Base-by-base conservation (phyloP, 2,329 filamentous ascomycete species). In the Penicillium sp. region DNA sequence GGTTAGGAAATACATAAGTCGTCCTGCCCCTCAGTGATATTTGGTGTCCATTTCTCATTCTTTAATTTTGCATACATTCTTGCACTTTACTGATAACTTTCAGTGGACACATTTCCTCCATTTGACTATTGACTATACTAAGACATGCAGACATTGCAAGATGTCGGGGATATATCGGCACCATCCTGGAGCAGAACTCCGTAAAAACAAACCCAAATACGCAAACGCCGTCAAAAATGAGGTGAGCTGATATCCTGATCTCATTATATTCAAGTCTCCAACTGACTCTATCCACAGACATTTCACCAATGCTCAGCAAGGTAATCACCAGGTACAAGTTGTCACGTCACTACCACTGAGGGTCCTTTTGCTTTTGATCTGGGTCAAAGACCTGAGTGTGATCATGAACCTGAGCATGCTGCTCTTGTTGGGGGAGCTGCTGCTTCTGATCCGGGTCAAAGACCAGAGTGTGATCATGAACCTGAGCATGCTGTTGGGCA, bases 361-460 rank as follows among this genome's bases (percentile, higher is more conserved):
- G 47, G 3, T 25, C 11, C 43, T 59, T 59, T 40, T 44, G 47
- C 46, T 59, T 59, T 35, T 44, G 47, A 22, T 58, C 56, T 5
- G 53, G 50, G 10, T 57, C 50, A 11, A 47, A 25, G n/a, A 16
- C 12, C 33, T 31, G 42, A 5, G 41, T 17, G 9, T 44, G 48
- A 19, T n/a, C 30, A 26, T 28, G 28, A 36, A 17, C 14, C 19
- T 33, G 30, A n/a, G 5, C 17, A 25, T 33, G 12, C 3, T 33
- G 30, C 35, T 22, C 22, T 22, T 22, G 22, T 22, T 22, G 22
- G 22, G 22, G 22, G 3, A 22, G 4, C 22, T 22, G 22, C 22
- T 44, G 47, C 43, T 59, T 59, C 30, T 44, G 47, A 22, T 58
- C 56, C 4, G 53, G 50, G 10, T 57, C 50, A 11, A 47, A 25